Evolutionary conservation across 495 filamentous ascomycete species (phyloP).

Genomic region (Astrothelium macrocarpum): DNA sequence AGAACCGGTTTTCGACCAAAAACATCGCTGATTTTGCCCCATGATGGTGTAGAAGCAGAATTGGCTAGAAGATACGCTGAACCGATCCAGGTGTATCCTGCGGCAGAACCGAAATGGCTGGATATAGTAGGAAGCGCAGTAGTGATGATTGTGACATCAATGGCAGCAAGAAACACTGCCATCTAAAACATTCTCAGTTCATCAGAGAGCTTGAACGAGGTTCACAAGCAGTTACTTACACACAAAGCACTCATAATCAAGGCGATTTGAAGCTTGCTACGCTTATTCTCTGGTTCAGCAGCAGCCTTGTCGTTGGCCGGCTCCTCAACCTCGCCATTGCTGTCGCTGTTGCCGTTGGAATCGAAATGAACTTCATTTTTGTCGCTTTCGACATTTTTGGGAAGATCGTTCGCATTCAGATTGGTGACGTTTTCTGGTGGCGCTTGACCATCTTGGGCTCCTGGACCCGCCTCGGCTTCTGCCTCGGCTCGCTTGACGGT

Average conservation of each 20-base stretch:
- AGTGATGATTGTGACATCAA: slow-evolving; percentile 39
- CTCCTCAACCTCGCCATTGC: neutral
- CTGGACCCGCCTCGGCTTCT: neutral
- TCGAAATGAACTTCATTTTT: neutral
- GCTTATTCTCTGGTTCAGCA: neutral
- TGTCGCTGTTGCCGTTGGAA: neutral
- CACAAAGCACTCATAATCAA: slow-evolving; percentile 28
- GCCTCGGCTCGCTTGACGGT: neutral
- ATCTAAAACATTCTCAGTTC: slow-evolving; percentile 13
- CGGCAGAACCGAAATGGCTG: slow-evolving; percentile 35
- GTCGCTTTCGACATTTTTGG: neutral
- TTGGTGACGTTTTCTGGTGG: neutral
- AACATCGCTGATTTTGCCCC: slow-evolving; percentile 82
- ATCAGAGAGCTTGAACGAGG: neutral
- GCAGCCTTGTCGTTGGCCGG: neutral
- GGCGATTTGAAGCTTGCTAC: slow-evolving; percentile 25
- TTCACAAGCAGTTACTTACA: slow-evolving; percentile 11
- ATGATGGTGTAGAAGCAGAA: slow-evolving; percentile 58
- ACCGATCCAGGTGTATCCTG: slow-evolving; percentile 48
- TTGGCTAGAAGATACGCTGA: slow-evolving; percentile 51
- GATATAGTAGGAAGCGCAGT: slow-evolving; percentile 44
- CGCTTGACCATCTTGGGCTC: neutral
- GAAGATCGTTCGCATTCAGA: neutral
- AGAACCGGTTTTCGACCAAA: slow-evolving; percentile 77
- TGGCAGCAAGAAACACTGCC: slow-evolving; percentile 34